Evolutionary conservation across 768 basidiomycete genomes (phyloP).

Genomic region (Trametes sanguinea): DNA sequence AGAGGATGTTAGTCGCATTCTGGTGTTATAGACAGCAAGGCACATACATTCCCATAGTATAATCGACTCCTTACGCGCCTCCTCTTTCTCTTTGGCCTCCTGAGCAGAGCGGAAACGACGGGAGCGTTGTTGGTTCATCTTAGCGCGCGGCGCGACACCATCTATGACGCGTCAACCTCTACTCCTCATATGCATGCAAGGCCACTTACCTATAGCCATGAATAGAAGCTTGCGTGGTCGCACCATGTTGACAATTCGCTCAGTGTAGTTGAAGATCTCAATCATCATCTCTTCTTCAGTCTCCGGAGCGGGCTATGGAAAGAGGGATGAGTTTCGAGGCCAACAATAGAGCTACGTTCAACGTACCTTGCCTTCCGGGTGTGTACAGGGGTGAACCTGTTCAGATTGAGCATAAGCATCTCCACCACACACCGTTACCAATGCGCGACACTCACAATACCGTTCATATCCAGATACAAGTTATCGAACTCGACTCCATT

Average conservation of each 20-base stretch:
- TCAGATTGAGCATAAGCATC: neutral
- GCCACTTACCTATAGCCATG: slow-evolving; percentile 90
- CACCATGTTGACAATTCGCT: slow-evolving; percentile 96
- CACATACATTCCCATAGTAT: slow-evolving; percentile 77
- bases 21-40: neutral
- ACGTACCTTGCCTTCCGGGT: slow-evolving; percentile 90
- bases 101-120: slow-evolving; percentile 93
- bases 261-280: slow-evolving; percentile 95
- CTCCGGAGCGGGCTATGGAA: slow-evolving; percentile 82
- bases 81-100: slow-evolving; percentile 93
- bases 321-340: neutral
- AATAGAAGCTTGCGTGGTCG: slow-evolving; percentile 92
- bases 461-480: slow-evolving; percentile 99
- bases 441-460: slow-evolving; percentile 67
- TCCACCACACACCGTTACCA: neutral
- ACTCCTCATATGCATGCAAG: neutral
- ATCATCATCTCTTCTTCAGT: slow-evolving; percentile 99
- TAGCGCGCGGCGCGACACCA: slow-evolving; percentile 96
- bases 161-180: slow-evolving; percentile 47
- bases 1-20: neutral
- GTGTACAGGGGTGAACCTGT: slow-evolving; percentile 97
- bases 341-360: slow-evolving; percentile 17
- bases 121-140: slow-evolving; percentile 99
- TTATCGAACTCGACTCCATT: slow-evolving; percentile 96
- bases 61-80: slow-evolving; percentile 80